These are phyloP conservation scores for Metschnikowia lochheadii DNA, from an alignment of 805 yeast genomes.

Conservation along the genomic window DNA sequence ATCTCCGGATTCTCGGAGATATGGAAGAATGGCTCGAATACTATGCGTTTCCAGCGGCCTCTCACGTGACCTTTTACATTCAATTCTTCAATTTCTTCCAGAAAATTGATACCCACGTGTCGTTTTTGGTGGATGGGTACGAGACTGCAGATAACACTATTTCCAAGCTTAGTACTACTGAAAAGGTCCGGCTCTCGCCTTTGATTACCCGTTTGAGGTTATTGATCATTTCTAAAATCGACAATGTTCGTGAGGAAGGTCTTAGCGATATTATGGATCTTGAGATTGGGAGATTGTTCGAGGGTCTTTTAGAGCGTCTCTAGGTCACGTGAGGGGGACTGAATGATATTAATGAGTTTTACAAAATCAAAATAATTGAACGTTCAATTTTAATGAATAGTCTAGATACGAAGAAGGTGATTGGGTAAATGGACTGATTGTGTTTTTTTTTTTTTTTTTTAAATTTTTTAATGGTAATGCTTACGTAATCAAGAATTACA, in stretches of 20 bases:
- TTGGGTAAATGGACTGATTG: no score
- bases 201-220: constrained; percentile 52
- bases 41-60: constrained; percentile 20
- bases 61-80: constrained; percentile 4
- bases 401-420: no score
- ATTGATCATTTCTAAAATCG: constrained; percentile 29
- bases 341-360: no score
- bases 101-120: constrained; percentile 33
- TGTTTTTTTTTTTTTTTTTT: no score
- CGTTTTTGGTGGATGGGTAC: constrained; percentile 30
- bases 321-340: not conserved
- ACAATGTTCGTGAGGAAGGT: constrained; percentile 12
- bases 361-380: no score
- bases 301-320: constrained; percentile 35
- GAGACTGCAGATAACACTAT: constrained; percentile 5
- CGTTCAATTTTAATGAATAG: no score
- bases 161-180: constrained; percentile 42
- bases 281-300: constrained; percentile 36
- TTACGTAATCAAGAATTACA: no score
- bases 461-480: no score
- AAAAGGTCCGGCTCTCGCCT: constrained; percentile 47
- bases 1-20: constrained; percentile 63
- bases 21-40: constrained; percentile 53
- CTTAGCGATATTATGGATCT: constrained; percentile 24
- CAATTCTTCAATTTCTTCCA: constrained; percentile 28